Evolutionary conservation across 768 basidiomycete species (phyloP).

Genomic region (Mycena venus): DNA sequence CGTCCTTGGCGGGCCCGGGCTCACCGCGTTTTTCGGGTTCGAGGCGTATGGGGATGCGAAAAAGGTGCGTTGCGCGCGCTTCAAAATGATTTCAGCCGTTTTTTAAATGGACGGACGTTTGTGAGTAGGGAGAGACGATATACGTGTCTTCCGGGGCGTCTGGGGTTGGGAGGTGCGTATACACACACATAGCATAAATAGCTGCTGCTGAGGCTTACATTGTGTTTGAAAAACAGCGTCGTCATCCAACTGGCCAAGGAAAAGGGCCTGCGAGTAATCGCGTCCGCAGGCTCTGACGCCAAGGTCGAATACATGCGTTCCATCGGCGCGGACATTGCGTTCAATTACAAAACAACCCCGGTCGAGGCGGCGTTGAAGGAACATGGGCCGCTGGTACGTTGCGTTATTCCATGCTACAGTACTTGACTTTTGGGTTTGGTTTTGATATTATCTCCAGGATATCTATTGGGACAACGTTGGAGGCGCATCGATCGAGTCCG

Average conservation of each 20-base stretch:
- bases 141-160: constrained; percentile 2
- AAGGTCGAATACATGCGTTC: constrained; percentile 61
- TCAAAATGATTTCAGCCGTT: too few species aligned
- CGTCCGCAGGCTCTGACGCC: constrained; percentile 63
- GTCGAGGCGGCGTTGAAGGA: neutral
- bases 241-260: constrained; percentile 1
- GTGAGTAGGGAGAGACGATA: constrained; percentile 15
- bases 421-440: too few species aligned
- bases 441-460: too few species aligned
- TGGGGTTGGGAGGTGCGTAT: neutral
- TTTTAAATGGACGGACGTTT: too few species aligned
- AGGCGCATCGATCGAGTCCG: neutral
- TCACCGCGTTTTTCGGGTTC: neutral
- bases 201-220: neutral
- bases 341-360: constrained; percentile 40
- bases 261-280: constrained; percentile 57
- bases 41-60: neutral
- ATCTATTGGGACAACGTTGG: constrained; percentile 12
- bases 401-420: neutral
- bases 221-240: neutral
- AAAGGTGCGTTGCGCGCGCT: neutral
- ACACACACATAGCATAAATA: too few species aligned
- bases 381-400: constrained; percentile 2
- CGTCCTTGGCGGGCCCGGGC: neutral
- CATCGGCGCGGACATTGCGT: constrained; percentile 59